A percentile compares a stretch with the other conserved stretches of the same genome.
These are phyloP conservation scores for Nannochloropsis oceanica DNA, from an alignment of 108 stramenopile genomes.

Conservation along the genomic window DNA sequence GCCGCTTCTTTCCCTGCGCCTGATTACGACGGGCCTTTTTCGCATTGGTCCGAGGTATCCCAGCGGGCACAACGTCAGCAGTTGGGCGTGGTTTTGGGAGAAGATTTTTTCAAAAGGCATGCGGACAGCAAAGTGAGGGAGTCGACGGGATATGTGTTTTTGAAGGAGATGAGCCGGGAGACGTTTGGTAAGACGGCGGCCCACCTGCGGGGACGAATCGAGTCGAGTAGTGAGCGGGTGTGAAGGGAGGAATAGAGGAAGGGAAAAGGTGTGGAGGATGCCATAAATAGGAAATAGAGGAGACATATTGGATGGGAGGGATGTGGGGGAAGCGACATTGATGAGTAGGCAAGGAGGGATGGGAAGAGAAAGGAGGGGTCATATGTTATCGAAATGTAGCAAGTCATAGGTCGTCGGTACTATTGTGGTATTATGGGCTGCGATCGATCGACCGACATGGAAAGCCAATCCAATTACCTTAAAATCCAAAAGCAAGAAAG, in stretches of 20 bases:
- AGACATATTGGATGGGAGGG: too few species aligned
- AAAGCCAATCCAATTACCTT: too few species aligned
- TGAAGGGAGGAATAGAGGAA: background rate
- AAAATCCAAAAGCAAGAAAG: too few species aligned
- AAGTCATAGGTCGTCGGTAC: too few species aligned
- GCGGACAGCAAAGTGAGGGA: background rate
- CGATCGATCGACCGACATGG: too few species aligned
- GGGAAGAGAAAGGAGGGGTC: too few species aligned
- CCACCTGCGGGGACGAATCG: conserved; percentile 1
- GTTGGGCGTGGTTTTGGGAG: conserved; percentile 3
- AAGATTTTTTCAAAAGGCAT: conserved; percentile 5
- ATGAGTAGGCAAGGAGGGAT: too few species aligned
- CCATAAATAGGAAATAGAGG: too few species aligned
- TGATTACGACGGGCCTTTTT: conserved; percentile 15
- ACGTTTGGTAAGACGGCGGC: background rate
- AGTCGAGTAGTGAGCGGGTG: background rate
- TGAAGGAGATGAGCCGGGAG: background rate
- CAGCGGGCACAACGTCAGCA: conserved; percentile 1
- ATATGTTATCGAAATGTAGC: too few species aligned
- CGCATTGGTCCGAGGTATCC: conserved; percentile 3
- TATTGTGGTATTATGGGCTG: too few species aligned
- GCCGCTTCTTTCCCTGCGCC: conserved; percentile 14
- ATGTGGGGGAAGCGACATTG: too few species aligned
- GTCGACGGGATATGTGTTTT: conserved; percentile 6
- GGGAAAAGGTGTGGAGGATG: too few species aligned